Percentiles rank a stretch among this genome's conserved stretches.
phyloP scores from a whole-genome alignment of 1,284 basidiomycete genomes.

The Erythrobasidium hasegawianum region DNA sequence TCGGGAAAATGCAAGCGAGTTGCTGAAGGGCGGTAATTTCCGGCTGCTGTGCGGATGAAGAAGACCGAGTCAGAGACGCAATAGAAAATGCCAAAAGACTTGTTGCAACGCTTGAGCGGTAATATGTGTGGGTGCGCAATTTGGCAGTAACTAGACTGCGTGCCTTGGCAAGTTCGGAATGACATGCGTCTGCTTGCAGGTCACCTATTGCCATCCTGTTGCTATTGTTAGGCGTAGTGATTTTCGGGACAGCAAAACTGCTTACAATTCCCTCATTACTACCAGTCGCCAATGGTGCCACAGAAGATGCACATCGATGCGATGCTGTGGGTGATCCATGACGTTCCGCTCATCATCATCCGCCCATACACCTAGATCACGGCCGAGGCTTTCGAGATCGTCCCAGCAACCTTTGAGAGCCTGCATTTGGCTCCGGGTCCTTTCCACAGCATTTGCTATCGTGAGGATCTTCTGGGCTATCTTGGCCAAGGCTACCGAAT shows the following conservation, averaged over 20 bases:
- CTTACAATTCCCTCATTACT: constrained; percentile 16
- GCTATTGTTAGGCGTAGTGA: no score
- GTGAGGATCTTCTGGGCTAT: constrained; percentile 1
- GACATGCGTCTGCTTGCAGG: no score
- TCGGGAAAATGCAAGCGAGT: constrained; percentile 17
- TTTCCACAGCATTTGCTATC: background rate
- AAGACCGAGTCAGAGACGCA: background rate
- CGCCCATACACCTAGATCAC: constrained; percentile 6
- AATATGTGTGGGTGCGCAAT: constrained; percentile 3
- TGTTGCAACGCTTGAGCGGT: constrained; percentile 9
- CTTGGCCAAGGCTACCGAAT: background rate
- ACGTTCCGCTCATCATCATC: constrained; percentile 4
- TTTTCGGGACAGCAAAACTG: no score
- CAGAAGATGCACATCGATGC: constrained; percentile 9
- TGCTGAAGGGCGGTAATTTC: constrained; percentile 12
- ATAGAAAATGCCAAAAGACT: constrained; percentile 3
- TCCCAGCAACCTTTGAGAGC: constrained; percentile 2
- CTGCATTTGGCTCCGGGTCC: background rate
- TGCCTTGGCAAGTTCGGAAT: constrained; percentile 8
- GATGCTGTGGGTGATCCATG: constrained; percentile 13
- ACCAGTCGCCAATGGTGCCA: constrained; percentile 22
- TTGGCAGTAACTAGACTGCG: constrained; percentile 14
- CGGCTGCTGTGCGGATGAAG: background rate
- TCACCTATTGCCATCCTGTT: no score
- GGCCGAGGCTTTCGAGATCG: constrained; percentile 12